These are phyloP conservation scores for Globisporangium alternatum DNA, from an alignment of 352 stramenopile species.

Conservation along the genomic window DNA sequence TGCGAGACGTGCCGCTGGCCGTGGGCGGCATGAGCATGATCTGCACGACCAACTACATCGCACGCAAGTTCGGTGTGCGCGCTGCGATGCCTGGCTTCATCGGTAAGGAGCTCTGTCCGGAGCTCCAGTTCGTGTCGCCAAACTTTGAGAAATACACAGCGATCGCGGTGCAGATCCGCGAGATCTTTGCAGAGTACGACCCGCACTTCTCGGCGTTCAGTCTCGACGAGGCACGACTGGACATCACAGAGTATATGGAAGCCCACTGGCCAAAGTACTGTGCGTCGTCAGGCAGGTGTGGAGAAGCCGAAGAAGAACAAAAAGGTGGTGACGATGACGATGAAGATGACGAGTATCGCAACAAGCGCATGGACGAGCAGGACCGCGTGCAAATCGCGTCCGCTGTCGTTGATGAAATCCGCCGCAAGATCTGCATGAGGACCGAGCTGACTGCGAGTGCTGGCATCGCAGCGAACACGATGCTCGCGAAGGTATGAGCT, in stretches of 20 bases:
- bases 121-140: conserved; percentile 90
- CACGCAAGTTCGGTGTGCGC: conserved; percentile 92
- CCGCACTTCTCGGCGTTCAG: conserved; percentile 88
- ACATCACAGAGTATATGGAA: conserved; percentile 90
- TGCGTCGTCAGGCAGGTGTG: conserved; percentile 5
- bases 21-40: conserved; percentile 95
- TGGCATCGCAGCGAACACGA: conserved; percentile 89
- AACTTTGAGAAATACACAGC: conserved; percentile 92
- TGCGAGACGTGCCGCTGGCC: conserved; percentile 88
- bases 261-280: conserved; percentile 52
- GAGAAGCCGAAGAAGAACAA: not conserved
- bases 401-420: conserved; percentile 82
- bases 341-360: not conserved
- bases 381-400: conserved; percentile 38
- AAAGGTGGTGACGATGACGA: conserved; percentile 8
- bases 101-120: conserved; percentile 91
- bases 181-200: conserved; percentile 93
- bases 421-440: conserved; percentile 68
- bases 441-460: conserved; percentile 94
- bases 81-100: conserved; percentile 97
- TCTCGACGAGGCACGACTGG: conserved; percentile 94
- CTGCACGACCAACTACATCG: conserved; percentile 94
- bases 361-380: not conserved
- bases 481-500: conserved; percentile 88
- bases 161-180: conserved; percentile 67